Evolutionary conservation across 768 basidiomycete species (phyloP), one percentile per base, ranked within the genome.

Genomic region (Phaffia tasmanica): DNA sequence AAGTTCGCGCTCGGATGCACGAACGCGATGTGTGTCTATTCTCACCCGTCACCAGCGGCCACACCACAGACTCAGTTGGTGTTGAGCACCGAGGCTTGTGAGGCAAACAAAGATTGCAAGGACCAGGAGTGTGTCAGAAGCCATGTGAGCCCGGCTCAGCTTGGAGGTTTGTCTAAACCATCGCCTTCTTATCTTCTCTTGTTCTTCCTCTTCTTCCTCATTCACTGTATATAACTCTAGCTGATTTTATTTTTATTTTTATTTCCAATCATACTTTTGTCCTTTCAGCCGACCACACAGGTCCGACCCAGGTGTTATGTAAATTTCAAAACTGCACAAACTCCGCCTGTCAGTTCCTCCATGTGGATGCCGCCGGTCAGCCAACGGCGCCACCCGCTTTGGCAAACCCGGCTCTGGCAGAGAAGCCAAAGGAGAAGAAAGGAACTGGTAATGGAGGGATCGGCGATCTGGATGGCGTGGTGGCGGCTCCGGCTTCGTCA

Each of bases 1-100:
- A 95, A 95, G 78, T 98, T 88, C 70, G 85, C 83, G 15, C 80
- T 86, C 27, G 94, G 92, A 71, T 99, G 95, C 77, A 87, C 86
- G 58, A 94, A 97, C 75, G 81, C 87, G 0, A 81, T 85, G 56
- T 99, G 95, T 76, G 81, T 87, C 21, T 98, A 84, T 76, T 89
- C 90, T 11, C 95, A 99, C 76, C 93, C 95, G 5, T 91, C 88
- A 11, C 95, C 95, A n/a, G 89, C 92, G 3, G 93, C 95, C 7
- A 95, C 94, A 21, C 81, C 87, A 42, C 91, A 94, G 78, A 92
- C 88, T 72, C 95, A 93, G 11, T 82, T 99, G 70, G 95, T 98
- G 1, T 80, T 99, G 64, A 94, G 88, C 72, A 91, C 88, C 65
- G 94, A 98, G 65, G 80, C 89, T 23, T 99, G 95, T 76, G 88